These are phyloP conservation scores for Clitopilus passeckerianus DNA, from an alignment of 768 basidiomycete genomes.

Conservation along the genomic window DNA sequence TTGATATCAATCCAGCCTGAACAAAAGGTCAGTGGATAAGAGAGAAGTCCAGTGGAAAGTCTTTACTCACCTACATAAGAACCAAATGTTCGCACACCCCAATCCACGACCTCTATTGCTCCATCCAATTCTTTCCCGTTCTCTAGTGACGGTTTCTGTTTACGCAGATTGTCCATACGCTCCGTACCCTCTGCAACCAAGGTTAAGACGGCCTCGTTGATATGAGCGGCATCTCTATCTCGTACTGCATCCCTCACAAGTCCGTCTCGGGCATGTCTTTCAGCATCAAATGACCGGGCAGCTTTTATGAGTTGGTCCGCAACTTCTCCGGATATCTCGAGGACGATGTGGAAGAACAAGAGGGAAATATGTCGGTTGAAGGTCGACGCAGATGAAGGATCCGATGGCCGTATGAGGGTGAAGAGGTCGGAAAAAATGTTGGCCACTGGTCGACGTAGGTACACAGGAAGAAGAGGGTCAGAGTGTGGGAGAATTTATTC, in stretches of 20 bases:
- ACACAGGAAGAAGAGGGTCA: constrained; percentile 85
- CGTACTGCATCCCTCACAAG: constrained; percentile 87
- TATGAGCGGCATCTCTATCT: constrained; percentile 78
- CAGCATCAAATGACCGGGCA: constrained; percentile 66
- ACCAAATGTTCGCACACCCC: constrained; percentile 88
- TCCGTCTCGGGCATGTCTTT: constrained; percentile 75
- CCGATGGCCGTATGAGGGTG: constrained; percentile 60
- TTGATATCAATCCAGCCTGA: constrained; percentile 98
- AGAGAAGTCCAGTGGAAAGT: neutral
- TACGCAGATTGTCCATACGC: constrained; percentile 47
- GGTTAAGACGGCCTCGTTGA: constrained; percentile 85
- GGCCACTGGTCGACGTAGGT: constrained; percentile 86
- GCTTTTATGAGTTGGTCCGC: constrained; percentile 92
- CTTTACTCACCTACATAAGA: constrained; percentile 85
- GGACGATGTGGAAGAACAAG: constrained; percentile 86
- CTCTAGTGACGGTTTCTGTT: constrained; percentile 33
- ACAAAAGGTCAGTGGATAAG: neutral
- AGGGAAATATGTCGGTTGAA: constrained; percentile 85
- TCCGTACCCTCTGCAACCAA: constrained; percentile 71
- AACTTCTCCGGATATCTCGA: constrained; percentile 96
- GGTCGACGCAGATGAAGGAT: constrained; percentile 48
- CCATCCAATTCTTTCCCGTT: constrained; percentile 52
- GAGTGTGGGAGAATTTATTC: constrained; percentile 92
- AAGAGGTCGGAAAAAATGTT: constrained; percentile 77
- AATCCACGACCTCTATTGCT: constrained; percentile 78